phyloP scores from a whole-genome alignment of 345 rosid genomes.

The Erysimum cheiranthoides region DNA sequence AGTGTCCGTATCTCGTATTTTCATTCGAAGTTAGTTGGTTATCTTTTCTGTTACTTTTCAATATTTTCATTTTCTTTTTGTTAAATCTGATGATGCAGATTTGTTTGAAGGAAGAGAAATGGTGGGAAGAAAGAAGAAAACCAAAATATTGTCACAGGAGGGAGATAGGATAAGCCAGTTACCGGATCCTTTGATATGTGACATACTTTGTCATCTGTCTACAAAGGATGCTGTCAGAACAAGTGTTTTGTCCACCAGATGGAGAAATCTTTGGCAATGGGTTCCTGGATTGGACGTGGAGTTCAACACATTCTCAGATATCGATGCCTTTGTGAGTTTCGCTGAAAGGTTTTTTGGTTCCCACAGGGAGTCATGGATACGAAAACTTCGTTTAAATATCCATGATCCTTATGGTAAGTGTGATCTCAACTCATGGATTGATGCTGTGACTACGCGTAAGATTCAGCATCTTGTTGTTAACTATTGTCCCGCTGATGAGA shows the following conservation, averaged over 20 bases:
- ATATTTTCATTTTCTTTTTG: not conserved
- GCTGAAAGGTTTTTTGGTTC: not conserved
- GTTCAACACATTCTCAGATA: not conserved
- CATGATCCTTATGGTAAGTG: not conserved
- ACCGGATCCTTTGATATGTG: not conserved
- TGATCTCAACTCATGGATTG: not conserved
- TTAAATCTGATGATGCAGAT: constrained; percentile 42
- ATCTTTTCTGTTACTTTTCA: too few relatives aligned
- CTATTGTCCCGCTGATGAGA: not conserved
- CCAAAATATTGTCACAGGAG: not conserved
- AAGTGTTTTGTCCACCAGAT: not conserved
- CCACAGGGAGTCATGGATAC: not conserved
- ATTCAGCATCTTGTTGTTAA: not conserved
- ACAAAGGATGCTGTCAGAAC: not conserved
- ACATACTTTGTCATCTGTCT: not conserved
- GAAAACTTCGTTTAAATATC: not conserved
- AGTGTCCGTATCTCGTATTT: too few relatives aligned
- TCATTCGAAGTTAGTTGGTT: too few relatives aligned
- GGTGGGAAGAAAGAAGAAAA: not conserved
- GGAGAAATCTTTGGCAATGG: not conserved
- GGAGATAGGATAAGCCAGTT: not conserved
- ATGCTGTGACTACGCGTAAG: not conserved
- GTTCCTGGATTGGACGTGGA: constrained; percentile 21
- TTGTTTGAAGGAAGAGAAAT: not conserved
- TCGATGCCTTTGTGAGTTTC: not conserved